phyloP scores from a whole-genome alignment of 345 rosid genomes.

The Erysimum cheiranthoides region DNA sequence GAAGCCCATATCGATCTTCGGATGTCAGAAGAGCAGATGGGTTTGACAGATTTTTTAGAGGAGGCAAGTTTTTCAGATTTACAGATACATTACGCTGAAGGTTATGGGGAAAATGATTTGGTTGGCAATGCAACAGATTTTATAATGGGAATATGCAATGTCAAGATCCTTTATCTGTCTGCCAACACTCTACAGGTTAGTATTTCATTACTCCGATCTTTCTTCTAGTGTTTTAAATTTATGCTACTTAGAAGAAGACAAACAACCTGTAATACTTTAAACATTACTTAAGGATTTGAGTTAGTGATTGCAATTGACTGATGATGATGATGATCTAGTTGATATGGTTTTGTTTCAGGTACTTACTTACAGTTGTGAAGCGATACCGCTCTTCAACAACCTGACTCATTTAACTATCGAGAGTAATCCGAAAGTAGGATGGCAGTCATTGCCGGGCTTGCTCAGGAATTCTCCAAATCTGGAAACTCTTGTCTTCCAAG shows the following conservation, averaged over 20 bases:
- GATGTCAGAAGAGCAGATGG: not conserved
- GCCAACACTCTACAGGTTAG: constrained; percentile 10
- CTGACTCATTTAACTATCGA: constrained; percentile 18
- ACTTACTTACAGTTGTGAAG: constrained; percentile 4
- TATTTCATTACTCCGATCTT: constrained; percentile 1
- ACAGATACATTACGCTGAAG: not conserved
- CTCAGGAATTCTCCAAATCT: constrained; percentile 30
- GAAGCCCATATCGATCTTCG: constrained; percentile 17
- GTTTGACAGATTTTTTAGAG: too few relatives aligned
- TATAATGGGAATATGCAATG: constrained; percentile 3
- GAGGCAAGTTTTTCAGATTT: not conserved
- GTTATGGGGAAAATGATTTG: not conserved
- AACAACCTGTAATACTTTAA: not conserved
- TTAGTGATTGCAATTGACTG: not conserved
- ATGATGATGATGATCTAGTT: not conserved
- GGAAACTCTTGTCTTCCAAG: constrained; percentile 21
- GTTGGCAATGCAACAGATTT: constrained; percentile 17
- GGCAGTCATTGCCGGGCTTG: constrained; percentile 10
- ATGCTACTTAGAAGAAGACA: not conserved
- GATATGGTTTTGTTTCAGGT: constrained; percentile 28
- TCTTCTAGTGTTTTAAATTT: not conserved
- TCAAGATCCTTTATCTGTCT: constrained; percentile 13
- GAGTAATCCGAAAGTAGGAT: not conserved
- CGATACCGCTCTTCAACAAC: constrained; percentile 6
- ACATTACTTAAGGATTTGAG: not conserved